Evolutionary conservation across 2,329 filamentous ascomycete genomes (phyloP).

Genomic region (Pseudogymnoascus sp.): DNA sequence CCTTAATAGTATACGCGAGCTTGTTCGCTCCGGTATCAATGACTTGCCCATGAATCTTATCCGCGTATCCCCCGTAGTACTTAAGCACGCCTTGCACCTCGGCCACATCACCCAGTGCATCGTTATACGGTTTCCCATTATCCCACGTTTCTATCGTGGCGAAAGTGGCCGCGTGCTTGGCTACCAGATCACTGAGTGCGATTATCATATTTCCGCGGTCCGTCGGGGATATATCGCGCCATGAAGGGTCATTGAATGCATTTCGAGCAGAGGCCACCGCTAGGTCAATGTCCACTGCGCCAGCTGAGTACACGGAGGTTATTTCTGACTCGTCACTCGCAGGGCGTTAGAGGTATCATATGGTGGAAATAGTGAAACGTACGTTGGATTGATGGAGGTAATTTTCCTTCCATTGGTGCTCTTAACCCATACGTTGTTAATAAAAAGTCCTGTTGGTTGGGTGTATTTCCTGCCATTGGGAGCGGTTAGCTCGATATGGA

Average conservation of each 20-base stretch:
- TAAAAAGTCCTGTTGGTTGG: conserved; percentile 69
- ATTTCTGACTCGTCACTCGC: conserved; percentile 59
- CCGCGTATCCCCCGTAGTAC: conserved; percentile 72
- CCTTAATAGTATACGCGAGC: conserved; percentile 61
- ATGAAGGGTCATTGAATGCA: conserved; percentile 58
- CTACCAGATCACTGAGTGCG: conserved; percentile 63
- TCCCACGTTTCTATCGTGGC: conserved; percentile 80
- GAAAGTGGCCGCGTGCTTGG: conserved; percentile 69
- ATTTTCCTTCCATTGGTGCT: conserved; percentile 58
- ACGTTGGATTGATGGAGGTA: conserved; percentile 64
- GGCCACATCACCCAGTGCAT: conserved; percentile 68
- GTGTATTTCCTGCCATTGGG: conserved; percentile 67
- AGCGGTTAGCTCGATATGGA: conserved; percentile 55
- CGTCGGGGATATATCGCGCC: conserved; percentile 59
- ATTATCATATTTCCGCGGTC: conserved; percentile 61
- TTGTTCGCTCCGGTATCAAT: conserved; percentile 56
- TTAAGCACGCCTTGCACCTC: conserved; percentile 63
- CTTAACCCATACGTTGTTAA: conserved; percentile 72
- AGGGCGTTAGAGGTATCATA: background rate
- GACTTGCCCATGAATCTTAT: conserved; percentile 64
- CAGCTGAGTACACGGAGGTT: conserved; percentile 60
- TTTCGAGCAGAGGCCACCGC: conserved; percentile 62
- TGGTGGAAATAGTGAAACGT: conserved; percentile 13
- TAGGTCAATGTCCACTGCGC: conserved; percentile 56
- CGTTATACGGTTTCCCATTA: conserved; percentile 73